A percentile compares a stretch with the other conserved stretches of the same genome.
These are phyloP conservation scores for Cydonia oblonga DNA, from an alignment of 331 rosid genomes.

Conservation along the genomic window DNA sequence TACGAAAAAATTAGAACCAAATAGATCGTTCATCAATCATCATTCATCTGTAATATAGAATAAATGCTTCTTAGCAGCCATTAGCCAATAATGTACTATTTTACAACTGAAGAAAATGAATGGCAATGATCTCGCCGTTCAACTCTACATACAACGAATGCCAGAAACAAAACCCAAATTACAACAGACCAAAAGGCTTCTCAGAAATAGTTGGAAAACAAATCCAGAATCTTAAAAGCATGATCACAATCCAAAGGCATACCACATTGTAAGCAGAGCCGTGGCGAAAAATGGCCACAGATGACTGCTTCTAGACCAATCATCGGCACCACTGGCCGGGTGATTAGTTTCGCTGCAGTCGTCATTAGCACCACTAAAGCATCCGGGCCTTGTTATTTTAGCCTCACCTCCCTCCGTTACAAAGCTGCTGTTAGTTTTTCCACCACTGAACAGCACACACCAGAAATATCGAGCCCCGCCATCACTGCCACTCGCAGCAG, in stretches of 20 bases:
- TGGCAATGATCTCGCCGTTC: slow-evolving; percentile 10
- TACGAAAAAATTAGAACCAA: not conserved
- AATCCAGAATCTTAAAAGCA: not conserved
- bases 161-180: slow-evolving; percentile 11
- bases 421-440: slow-evolving; percentile 54
- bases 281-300: slow-evolving; percentile 35
- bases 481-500: slow-evolving; percentile 77
- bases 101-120: slow-evolving; percentile 10
- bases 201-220: slow-evolving; percentile 13
- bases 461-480: slow-evolving; percentile 83
- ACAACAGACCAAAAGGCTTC: slow-evolving; percentile 10
- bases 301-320: slow-evolving; percentile 26
- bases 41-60: not conserved
- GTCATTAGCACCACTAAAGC: slow-evolving; percentile 90
- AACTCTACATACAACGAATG: slow-evolving; percentile 15
- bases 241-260: slow-evolving; percentile 44
- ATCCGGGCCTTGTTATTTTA: slow-evolving; percentile 57
- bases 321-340: slow-evolving; percentile 22
- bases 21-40: not conserved
- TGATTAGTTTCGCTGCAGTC: slow-evolving; percentile 32
- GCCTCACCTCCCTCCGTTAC: slow-evolving; percentile 57
- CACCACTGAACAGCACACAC: slow-evolving; percentile 83
- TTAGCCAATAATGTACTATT: not conserved
- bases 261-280: slow-evolving; percentile 27
- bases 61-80: not conserved